Base-by-base conservation (phyloP, 208 protist genomes). In the Leishmania braziliensis region DNA sequence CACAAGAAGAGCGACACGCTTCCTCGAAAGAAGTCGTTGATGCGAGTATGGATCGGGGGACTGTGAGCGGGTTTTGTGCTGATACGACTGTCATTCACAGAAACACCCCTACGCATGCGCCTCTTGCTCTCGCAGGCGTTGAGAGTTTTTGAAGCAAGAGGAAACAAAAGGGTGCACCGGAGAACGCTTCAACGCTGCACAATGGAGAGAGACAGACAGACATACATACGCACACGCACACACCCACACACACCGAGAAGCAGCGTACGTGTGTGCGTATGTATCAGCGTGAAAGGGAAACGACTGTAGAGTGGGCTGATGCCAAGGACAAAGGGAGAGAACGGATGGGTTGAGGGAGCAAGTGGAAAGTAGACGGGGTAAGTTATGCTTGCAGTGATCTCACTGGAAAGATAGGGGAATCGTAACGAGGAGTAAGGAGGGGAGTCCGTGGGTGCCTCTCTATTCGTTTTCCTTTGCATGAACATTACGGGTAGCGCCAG, bases 391-490 rank as follows among this genome's bases (percentile, higher is more conserved):
- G 43, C 43, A 46, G 3, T 46, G 43, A 46, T 46, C 0, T 46
- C 43, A 62, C 56, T 16, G 23, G 0, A 62, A 26, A 62, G 56
- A 62, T 16, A 62, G 56, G 23, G 56, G 23, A 26, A 8, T 16
- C 20, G 56, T 62, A 26, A 26, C 14, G 23, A 62, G 18, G 3
- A 62, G 56, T 62, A 85, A 60, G 71, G 78, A 48, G 74, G 80
- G 58, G 60, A 46, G 43, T 46, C 43, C 43, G 43, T 46, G 43
- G 3, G 43, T 46, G 43, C 43, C 43, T 46, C 43, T 46, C 43
- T 46, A 46, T 46, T 46, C 43, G 43, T 46, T 46, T 46, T 46
- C 43, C 43, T 46, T 46, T 46, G 43, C 43, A 46, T 46, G 43
- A 46, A 46, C 43, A 0, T 6, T 46, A 46, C 43, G 43, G 43